A percentile compares a stretch with the other conserved stretches of the same genome.
phyloP scores from a whole-genome alignment of 306 rosid species.

The Vicia sativa region DNA sequence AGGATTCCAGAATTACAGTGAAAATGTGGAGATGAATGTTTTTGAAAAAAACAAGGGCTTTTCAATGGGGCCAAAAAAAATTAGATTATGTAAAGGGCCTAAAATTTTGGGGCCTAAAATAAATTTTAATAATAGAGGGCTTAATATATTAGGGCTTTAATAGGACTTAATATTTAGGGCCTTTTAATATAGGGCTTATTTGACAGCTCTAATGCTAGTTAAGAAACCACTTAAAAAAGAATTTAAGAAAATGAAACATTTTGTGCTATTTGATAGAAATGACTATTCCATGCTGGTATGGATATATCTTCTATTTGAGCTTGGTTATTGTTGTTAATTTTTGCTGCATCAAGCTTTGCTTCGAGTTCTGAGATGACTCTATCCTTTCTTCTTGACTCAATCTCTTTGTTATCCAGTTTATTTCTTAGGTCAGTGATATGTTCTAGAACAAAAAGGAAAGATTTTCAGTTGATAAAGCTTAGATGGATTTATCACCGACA shows the following conservation, averaged over 20 bases:
- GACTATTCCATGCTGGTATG: conserved; percentile 25
- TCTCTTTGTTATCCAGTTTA: conserved; percentile 53
- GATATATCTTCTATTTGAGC: conserved; percentile 73
- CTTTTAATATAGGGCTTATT: too few species aligned
- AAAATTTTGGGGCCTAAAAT: too few species aligned
- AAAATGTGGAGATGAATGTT: too few species aligned
- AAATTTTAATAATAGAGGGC: too few species aligned
- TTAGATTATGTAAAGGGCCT: too few species aligned
- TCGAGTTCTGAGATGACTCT: conserved; percentile 68
- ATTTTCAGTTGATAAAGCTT: conserved; percentile 30
- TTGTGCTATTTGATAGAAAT: conserved; percentile 21
- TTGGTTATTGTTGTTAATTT: conserved; percentile 47
- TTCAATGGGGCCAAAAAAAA: too few species aligned
- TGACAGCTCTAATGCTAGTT: too few species aligned
- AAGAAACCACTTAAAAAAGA: conserved; percentile 42
- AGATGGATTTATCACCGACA: conserved; percentile 9
- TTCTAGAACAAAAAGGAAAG: conserved; percentile 44
- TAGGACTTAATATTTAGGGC: too few species aligned
- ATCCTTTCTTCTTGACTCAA: conserved; percentile 60
- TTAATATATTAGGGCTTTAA: too few species aligned
- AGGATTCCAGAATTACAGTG: too few species aligned
- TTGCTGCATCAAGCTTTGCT: conserved; percentile 58
- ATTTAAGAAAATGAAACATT: conserved; percentile 11
- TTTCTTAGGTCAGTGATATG: conserved; percentile 59
- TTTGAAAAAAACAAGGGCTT: too few species aligned